Conservation (phyloP, 768 basidiomycete species). For the Psilocybe azurescens region DNA sequence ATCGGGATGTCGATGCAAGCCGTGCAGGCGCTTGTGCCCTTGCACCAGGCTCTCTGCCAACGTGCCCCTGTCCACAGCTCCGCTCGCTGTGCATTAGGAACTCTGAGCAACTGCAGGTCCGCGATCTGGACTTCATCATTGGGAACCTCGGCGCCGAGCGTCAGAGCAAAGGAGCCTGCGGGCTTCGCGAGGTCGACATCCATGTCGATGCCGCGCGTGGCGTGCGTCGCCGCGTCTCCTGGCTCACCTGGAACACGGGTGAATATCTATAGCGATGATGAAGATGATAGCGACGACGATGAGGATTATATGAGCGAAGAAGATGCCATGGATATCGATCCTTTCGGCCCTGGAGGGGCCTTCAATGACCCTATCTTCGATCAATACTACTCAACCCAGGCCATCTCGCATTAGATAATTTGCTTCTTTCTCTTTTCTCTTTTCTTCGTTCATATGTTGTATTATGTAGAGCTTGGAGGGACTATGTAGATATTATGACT, state of each 20-base stretch:
- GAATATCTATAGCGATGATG: constrained; percentile 28
- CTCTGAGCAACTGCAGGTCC: constrained; percentile 25
- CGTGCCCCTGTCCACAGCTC: constrained; percentile 39
- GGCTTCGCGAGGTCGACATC: constrained; percentile 35
- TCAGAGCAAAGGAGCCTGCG: constrained; percentile 26
- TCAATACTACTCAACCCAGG: constrained; percentile 27
- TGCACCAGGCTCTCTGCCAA: constrained; percentile 8
- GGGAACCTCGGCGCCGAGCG: constrained; percentile 30
- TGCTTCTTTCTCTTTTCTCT: background rate
- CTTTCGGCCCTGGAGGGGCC: constrained; percentile 37
- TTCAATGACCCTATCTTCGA: constrained; percentile 45
- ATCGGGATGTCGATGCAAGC: constrained; percentile 39
- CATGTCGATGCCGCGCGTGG: constrained; percentile 34
- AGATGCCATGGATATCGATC: constrained; percentile 22
- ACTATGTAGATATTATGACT: background rate
- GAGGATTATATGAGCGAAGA: constrained; percentile 19
- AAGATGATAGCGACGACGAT: constrained; percentile 27
- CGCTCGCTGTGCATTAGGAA: constrained; percentile 35
- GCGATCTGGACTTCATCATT: constrained; percentile 33
- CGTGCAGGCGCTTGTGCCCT: constrained; percentile 36
- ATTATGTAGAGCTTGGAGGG: background rate
- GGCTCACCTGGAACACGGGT: constrained; percentile 23
- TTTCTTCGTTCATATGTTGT: background rate
- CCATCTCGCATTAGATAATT: background rate
- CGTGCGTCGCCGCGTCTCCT: constrained; percentile 17